A percentile compares a stretch with the other conserved stretches of the same genome.
Evolutionary conservation across 2,329 filamentous ascomycete genomes (phyloP).

Genomic region (Anisogramma anomala): DNA sequence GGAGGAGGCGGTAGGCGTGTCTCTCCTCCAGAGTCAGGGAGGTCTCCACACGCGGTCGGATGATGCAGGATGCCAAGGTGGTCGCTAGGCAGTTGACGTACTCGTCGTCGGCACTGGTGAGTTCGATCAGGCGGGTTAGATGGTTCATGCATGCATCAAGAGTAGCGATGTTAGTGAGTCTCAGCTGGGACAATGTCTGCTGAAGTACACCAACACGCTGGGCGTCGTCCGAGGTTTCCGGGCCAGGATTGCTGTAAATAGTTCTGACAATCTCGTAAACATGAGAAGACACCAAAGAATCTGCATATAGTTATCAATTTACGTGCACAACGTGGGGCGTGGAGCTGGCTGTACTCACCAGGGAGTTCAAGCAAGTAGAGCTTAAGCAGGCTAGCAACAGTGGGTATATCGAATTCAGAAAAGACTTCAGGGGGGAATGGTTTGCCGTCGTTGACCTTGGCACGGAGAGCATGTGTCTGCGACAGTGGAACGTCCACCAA

Average conservation of each 20-base stretch:
- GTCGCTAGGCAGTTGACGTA: constrained; percentile 68
- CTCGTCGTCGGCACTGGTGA: constrained; percentile 87
- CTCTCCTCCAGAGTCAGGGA: constrained; percentile 92
- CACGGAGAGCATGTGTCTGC: constrained; percentile 74
- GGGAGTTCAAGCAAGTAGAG: constrained; percentile 91
- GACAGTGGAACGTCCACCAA: constrained; percentile 79
- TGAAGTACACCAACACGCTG: constrained; percentile 84
- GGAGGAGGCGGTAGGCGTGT: constrained; percentile 79
- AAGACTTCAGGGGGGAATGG: constrained; percentile 63
- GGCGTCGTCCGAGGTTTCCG: constrained; percentile 56
- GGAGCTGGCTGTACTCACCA: constrained; percentile 44
- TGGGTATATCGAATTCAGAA: constrained; percentile 83
- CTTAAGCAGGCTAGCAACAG: constrained; percentile 84
- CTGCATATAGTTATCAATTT: constrained; percentile 34
- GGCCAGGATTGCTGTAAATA: constrained; percentile 67
- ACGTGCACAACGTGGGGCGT: neutral
- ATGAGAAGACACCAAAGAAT: constrained; percentile 95
- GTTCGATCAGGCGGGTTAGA: constrained; percentile 89
- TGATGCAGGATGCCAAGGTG: constrained; percentile 68
- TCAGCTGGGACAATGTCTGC: constrained; percentile 86
- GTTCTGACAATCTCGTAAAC: constrained; percentile 98
- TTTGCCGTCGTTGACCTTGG: constrained; percentile 78
- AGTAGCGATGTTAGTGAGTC: constrained; percentile 96
- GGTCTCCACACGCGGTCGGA: constrained; percentile 77
- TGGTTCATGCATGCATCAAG: constrained; percentile 96